Evolutionary conservation across 2,329 filamentous ascomycete species (phyloP).

Genomic region (Claviceps quebecensis): DNA sequence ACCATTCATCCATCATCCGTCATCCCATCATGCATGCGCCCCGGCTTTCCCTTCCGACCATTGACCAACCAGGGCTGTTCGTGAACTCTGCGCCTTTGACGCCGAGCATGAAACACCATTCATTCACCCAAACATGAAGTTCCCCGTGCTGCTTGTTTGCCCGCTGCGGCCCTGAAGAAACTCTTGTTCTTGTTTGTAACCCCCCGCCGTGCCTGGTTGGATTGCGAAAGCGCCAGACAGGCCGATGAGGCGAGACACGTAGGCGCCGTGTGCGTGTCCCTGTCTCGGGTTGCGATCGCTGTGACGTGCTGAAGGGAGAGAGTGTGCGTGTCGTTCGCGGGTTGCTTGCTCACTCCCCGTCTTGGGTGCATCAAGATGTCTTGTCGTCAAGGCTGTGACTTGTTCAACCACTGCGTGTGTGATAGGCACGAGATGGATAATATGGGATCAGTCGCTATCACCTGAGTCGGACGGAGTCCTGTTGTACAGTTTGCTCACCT

Average conservation of each 20-base stretch:
- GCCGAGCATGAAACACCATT: constrained; percentile 3
- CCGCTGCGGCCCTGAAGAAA: too few species aligned
- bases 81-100: neutral
- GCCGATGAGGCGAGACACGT: neutral
- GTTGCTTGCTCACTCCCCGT: constrained; percentile 1
- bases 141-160: neutral
- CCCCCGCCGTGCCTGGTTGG: neutral
- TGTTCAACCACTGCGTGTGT: neutral
- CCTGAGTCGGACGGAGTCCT: neutral
- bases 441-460: constrained; percentile 1
- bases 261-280: neutral
- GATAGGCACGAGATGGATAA: neutral
- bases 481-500: neutral
- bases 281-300: neutral
- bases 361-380: neutral
- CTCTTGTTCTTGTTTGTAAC: neutral
- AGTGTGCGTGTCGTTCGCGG: neutral
- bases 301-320: neutral
- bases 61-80: neutral
- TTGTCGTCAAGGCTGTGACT: neutral
- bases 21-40: neutral
- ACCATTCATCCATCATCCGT: neutral
- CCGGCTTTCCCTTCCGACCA: neutral
- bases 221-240: neutral
- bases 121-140: neutral